Evolutionary conservation across 176 grass and related monocot species (phyloP).

Genomic region (Avena sativa): DNA sequence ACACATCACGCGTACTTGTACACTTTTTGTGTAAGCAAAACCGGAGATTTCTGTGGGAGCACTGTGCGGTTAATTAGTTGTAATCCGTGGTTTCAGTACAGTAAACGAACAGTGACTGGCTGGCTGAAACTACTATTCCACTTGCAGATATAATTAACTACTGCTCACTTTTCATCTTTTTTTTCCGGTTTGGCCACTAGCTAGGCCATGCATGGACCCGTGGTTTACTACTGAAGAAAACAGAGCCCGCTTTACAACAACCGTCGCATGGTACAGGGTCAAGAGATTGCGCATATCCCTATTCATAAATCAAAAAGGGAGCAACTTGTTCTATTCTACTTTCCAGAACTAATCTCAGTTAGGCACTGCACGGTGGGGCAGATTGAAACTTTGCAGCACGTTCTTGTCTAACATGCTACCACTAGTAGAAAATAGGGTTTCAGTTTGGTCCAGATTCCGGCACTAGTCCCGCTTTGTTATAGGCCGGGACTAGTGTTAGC

Average conservation of each 20-base stretch:
- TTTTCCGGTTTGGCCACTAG: neutral
- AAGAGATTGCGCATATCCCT: too few relatives aligned
- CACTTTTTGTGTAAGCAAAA: neutral
- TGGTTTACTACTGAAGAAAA: conserved; percentile 32
- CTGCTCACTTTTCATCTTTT: neutral
- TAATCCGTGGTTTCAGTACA: neutral
- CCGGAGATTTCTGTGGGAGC: neutral
- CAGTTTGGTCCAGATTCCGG: too few relatives aligned
- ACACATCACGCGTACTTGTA: too few relatives aligned
- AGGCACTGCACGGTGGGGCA: neutral
- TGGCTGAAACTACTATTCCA: neutral
- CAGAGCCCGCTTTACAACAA: conserved; percentile 6
- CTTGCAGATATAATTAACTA: conserved; percentile 3
- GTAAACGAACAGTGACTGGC: neutral
- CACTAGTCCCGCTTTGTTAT: too few relatives aligned
- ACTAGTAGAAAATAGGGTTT: too few relatives aligned
- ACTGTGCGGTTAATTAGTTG: neutral
- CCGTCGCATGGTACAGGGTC: neutral
- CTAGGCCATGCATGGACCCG: neutral
- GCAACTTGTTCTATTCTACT: neutral
- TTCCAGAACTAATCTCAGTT: neutral
- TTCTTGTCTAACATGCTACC: too few relatives aligned
- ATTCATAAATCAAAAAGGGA: neutral
- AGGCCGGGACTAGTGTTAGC: too few relatives aligned
- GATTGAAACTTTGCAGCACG: too few relatives aligned